A percentile compares a stretch with the other conserved stretches of the same genome.
These are phyloP conservation scores for Talaromyces sp. DNA, from an alignment of 2,329 filamentous ascomycete genomes.

Conservation along the genomic window DNA sequence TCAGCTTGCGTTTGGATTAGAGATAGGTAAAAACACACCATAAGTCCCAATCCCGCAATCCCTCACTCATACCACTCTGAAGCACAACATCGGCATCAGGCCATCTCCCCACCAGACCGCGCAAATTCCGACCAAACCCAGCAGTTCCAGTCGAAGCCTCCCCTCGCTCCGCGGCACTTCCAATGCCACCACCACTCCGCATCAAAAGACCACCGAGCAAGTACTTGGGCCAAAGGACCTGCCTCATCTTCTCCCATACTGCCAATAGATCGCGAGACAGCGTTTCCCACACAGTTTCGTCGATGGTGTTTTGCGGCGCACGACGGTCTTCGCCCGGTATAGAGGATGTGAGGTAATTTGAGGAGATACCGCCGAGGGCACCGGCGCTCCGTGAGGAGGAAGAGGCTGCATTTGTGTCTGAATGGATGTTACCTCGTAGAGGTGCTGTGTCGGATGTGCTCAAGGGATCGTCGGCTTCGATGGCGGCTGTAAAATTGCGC, in stretches of 20 bases:
- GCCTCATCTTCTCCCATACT: slow-evolving; percentile 96
- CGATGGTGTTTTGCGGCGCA: slow-evolving; percentile 87
- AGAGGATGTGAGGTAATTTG: slow-evolving; percentile 79
- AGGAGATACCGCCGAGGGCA: slow-evolving; percentile 50
- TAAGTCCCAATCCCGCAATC: slow-evolving; percentile 92
- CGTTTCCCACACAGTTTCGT: slow-evolving; percentile 97
- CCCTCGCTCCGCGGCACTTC: slow-evolving; percentile 55
- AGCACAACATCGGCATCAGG: slow-evolving; percentile 64
- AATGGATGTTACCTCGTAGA: slow-evolving; percentile 77
- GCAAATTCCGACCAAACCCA: slow-evolving; percentile 47
- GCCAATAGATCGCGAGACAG: slow-evolving; percentile 84
- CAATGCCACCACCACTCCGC: slow-evolving; percentile 52
- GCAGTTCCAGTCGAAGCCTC: slow-evolving; percentile 38
- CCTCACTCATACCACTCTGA: slow-evolving; percentile 75
- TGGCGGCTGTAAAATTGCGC: slow-evolving; percentile 50
- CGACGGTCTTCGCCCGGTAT: slow-evolving; percentile 91
- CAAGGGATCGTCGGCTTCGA: slow-evolving; percentile 89
- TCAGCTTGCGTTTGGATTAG: not conserved
- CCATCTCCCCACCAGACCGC: slow-evolving; percentile 60
- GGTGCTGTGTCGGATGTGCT: slow-evolving; percentile 69
- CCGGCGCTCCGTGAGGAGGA: slow-evolving; percentile 39
- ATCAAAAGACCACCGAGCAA: slow-evolving; percentile 67
- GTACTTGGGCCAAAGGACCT: slow-evolving; percentile 94
- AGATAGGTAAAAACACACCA: slow-evolving; percentile 53
- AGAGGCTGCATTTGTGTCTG: slow-evolving; percentile 37